A percentile compares a stretch with the other conserved stretches of the same genome.
These are phyloP conservation scores for Trametes sp. DNA, from an alignment of 1,284 basidiomycete genomes.

Conservation along the genomic window DNA sequence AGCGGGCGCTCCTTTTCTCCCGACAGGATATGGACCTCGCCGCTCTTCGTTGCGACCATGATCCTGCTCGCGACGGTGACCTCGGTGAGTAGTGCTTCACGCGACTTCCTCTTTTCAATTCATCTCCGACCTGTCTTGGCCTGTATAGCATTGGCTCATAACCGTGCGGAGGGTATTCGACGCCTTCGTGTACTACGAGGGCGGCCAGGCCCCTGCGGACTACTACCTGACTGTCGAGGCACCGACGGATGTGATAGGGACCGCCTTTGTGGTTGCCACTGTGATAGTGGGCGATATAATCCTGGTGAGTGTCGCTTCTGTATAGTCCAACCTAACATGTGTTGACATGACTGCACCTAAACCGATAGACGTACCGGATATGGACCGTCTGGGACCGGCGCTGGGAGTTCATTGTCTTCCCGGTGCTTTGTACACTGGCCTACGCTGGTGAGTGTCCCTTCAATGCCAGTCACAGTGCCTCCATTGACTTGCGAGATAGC, in stretches of 20 bases:
- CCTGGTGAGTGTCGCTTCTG: conserved; percentile 17
- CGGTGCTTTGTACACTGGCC: conserved; percentile 19
- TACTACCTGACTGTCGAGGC: conserved; percentile 24
- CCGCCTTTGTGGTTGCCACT: conserved; percentile 24
- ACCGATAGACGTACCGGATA: conserved; percentile 26
- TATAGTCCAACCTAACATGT: background rate
- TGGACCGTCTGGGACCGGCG: conserved; percentile 30
- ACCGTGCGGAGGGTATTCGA: conserved; percentile 24
- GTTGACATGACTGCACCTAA: background rate
- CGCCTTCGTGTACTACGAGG: conserved; percentile 25
- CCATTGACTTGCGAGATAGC: background rate
- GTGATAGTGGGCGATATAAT: conserved; percentile 31
- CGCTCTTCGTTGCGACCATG: conserved; percentile 18
- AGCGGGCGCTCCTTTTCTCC: conserved; percentile 4
- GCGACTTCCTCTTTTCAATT: too few relatives aligned
- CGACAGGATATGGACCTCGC: conserved; percentile 15
- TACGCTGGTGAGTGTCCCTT: conserved; percentile 11
- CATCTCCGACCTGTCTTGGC: background rate
- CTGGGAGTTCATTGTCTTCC: conserved; percentile 25
- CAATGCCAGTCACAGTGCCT: background rate
- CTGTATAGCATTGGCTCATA: conserved; percentile 31
- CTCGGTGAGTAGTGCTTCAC: background rate
- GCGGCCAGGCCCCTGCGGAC: conserved; percentile 11
- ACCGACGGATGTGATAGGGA: conserved; percentile 22
- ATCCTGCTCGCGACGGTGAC: conserved; percentile 15